Conservation (phyloP, 1,284 basidiomycete species). For the Ceratobasidium sp. region DNA sequence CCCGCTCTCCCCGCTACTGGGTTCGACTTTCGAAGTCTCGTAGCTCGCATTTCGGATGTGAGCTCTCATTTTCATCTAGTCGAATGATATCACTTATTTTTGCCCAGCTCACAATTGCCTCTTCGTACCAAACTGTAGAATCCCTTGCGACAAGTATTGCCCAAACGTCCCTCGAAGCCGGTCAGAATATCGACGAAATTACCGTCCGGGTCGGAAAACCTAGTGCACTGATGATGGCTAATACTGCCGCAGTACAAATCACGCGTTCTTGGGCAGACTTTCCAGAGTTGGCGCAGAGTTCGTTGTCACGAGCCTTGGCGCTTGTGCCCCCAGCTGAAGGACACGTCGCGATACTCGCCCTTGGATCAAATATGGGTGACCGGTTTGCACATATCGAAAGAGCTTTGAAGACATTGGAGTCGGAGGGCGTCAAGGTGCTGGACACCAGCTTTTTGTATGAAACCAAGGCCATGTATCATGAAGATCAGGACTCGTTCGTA, state of each 20-base stretch:
- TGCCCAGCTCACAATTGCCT: conserved; percentile 55
- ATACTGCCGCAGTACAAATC: conserved; percentile 67
- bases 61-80: conserved; percentile 45
- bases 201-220: conserved; percentile 77
- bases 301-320: conserved; percentile 24
- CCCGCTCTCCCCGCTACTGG: conserved; percentile 45
- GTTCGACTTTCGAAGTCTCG: conserved; percentile 56
- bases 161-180: conserved; percentile 52
- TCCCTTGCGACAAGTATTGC: conserved; percentile 71
- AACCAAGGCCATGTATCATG: conserved; percentile 94
- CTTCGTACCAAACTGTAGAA: conserved; percentile 75
- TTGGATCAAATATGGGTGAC: conserved; percentile 93
- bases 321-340: background rate
- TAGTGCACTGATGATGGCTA: conserved; percentile 74
- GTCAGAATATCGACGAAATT: conserved; percentile 51
- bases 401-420: conserved; percentile 69
- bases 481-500: conserved; percentile 86
- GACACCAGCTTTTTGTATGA: conserved; percentile 94
- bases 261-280: conserved; percentile 58
- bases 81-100: conserved; percentile 13
- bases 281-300: conserved; percentile 42
- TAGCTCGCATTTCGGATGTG: conserved; percentile 56
- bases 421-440: conserved; percentile 58
- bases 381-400: conserved; percentile 82
- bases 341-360: conserved; percentile 68